Evolutionary conservation across 495 filamentous ascomycete genomes (phyloP).

Genomic region (Corynascus novoguineensis): DNA sequence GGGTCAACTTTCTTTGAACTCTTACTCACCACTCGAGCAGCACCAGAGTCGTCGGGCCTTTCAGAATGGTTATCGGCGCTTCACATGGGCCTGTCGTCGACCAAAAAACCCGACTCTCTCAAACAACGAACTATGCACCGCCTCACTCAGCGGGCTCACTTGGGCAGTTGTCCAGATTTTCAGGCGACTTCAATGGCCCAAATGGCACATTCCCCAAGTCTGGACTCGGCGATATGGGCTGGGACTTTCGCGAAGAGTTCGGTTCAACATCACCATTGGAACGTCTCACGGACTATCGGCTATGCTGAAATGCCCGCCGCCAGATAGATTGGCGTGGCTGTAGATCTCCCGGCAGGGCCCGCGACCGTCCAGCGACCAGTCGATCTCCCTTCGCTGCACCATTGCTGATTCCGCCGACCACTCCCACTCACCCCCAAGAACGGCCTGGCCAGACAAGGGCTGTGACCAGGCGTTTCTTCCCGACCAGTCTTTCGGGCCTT

Average conservation of each 20-base stretch:
- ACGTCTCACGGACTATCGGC: neutral
- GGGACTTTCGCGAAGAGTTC: no score
- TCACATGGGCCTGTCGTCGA: conserved; percentile 16
- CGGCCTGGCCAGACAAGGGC: conserved; percentile 5
- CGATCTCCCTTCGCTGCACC: conserved; percentile 2
- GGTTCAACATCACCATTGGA: neutral
- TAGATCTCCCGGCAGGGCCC: conserved; percentile 6
- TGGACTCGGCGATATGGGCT: neutral
- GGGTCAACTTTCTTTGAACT: conserved; percentile 6
- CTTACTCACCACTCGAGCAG: conserved; percentile 15
- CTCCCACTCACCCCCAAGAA: conserved; percentile 6
- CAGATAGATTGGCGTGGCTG: neutral
- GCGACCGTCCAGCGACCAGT: conserved; percentile 11
- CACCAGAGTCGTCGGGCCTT: conserved; percentile 8
- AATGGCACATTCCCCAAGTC: neutral
- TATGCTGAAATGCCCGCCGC: neutral
- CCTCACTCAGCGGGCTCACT: neutral
- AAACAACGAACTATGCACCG: neutral
- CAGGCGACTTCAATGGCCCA: neutral
- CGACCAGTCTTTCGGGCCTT: conserved; percentile 10
- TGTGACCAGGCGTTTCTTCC: conserved; percentile 3
- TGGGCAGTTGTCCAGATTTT: neutral
- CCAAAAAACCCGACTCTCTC: neutral
- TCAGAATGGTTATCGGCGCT: conserved; percentile 12
- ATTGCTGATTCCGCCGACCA: neutral